Conservation (phyloP, 257 asterid species). For the Solanum bukasovii region DNA sequence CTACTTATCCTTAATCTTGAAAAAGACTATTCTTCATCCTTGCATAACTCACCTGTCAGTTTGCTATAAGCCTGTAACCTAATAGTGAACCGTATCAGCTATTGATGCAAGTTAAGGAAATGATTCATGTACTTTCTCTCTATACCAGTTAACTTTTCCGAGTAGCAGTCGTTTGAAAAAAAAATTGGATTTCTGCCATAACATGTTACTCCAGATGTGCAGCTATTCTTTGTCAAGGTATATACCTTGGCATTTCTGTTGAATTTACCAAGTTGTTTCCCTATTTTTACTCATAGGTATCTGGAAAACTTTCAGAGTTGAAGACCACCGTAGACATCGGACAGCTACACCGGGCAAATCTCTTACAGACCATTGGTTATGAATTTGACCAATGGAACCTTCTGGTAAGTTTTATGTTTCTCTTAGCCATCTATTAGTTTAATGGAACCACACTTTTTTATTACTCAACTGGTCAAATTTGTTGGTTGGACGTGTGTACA, state of each 20-base stretch:
- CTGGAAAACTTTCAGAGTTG: conserved; percentile 49
- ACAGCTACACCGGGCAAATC: conserved; percentile 28
- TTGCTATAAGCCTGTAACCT: not conserved
- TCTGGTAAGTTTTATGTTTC: conserved; percentile 26
- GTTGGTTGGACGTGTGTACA: not conserved
- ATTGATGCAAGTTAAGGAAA: not conserved
- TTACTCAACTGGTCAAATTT: not conserved
- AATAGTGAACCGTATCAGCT: not conserved
- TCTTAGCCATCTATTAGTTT: not conserved
- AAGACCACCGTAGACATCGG: conserved; percentile 51
- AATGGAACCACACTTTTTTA: not conserved
- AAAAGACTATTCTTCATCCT: not conserved
- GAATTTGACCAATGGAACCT: conserved; percentile 53
- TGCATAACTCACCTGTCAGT: not conserved
- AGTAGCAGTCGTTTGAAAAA: not conserved
- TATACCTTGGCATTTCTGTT: not conserved
- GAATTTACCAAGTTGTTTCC: conserved; percentile 1
- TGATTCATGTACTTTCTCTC: not conserved
- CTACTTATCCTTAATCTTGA: not conserved
- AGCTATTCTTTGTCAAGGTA: not conserved
- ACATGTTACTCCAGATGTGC: not conserved
- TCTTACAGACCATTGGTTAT: conserved; percentile 33
- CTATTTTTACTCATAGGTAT: conserved; percentile 27
- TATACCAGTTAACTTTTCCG: not conserved
- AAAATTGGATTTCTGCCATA: not conserved